phyloP scores from a whole-genome alignment of 2,329 filamentous ascomycete genomes.

The Hirsutella rhossiliensis region DNA sequence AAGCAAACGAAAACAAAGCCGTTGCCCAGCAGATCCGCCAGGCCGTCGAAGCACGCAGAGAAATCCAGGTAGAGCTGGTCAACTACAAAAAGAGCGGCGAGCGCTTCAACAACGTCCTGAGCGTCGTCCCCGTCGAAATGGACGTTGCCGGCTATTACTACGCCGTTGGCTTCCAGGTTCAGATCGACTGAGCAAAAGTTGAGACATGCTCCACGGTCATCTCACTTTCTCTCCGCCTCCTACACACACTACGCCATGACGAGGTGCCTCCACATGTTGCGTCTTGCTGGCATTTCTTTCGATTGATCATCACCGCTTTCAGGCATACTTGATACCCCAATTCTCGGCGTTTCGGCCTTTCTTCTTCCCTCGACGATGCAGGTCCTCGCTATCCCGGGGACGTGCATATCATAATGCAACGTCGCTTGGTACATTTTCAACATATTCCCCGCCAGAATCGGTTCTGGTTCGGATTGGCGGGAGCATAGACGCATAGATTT shows the following conservation, averaged over 20 bases:
- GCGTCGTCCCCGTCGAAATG: conserved; percentile 71
- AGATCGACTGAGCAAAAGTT: conserved; percentile 30
- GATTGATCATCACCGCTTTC: neutral
- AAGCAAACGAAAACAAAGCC: conserved; percentile 24
- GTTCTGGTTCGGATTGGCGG: no score
- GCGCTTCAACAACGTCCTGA: conserved; percentile 68
- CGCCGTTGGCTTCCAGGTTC: conserved; percentile 72
- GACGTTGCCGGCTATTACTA: conserved; percentile 54
- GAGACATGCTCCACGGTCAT: neutral
- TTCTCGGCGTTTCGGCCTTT: neutral
- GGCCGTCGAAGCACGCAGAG: conserved; percentile 29
- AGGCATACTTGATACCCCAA: conserved; percentile 2
- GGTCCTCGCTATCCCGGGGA: neutral
- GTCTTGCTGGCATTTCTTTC: neutral
- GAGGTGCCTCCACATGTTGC: no score
- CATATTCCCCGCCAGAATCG: no score
- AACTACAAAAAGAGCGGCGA: conserved; percentile 78
- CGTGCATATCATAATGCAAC: no score
- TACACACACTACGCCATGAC: no score
- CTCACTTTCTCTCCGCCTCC: neutral
- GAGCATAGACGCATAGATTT: neutral
- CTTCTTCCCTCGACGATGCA: neutral
- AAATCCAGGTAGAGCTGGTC: conserved; percentile 44
- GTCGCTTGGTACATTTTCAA: no score
- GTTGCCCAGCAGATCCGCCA: conserved; percentile 43